phyloP scores from a whole-genome alignment of 2,329 filamentous ascomycete genomes.

The Neocatenulostroma microsporum region DNA sequence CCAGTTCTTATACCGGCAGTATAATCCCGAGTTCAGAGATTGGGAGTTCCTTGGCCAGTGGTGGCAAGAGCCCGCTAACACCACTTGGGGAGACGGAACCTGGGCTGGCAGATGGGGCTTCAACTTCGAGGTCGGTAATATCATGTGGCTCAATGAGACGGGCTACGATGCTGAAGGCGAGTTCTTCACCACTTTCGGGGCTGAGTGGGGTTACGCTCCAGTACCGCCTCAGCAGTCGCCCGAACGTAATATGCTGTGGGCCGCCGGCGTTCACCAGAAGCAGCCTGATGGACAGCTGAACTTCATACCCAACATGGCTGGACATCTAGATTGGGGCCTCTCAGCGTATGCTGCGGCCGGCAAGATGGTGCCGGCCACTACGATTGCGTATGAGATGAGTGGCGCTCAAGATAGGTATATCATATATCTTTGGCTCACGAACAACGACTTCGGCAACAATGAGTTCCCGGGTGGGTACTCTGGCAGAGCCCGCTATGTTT shows the following conservation, averaged over 20 bases:
- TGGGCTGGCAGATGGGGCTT: slow-evolving; percentile 25
- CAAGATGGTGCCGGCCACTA: slow-evolving; percentile 34
- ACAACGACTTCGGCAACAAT: slow-evolving; percentile 35
- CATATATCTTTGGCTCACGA: slow-evolving; percentile 38
- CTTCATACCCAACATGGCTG: slow-evolving; percentile 37
- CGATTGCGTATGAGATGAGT: slow-evolving; percentile 32
- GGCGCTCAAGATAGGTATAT: slow-evolving; percentile 36
- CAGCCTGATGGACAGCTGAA: slow-evolving; percentile 7
- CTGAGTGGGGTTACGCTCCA: slow-evolving; percentile 38
- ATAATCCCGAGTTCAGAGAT: slow-evolving; percentile 33
- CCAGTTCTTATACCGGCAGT: slow-evolving; percentile 36
- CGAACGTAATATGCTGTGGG: slow-evolving; percentile 16
- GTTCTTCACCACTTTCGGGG: slow-evolving; percentile 36
- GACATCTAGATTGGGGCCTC: slow-evolving; percentile 35
- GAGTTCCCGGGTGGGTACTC: slow-evolving; percentile 37
- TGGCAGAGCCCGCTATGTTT: too few species aligned
- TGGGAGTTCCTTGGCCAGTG: slow-evolving; percentile 33
- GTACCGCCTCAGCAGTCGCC: slow-evolving; percentile 7
- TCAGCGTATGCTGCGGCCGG: slow-evolving; percentile 40
- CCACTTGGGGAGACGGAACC: slow-evolving; percentile 16
- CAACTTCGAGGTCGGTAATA: slow-evolving; percentile 42
- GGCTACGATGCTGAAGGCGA: slow-evolving; percentile 35
- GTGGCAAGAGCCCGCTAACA: slow-evolving; percentile 32
- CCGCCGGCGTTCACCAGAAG: slow-evolving; percentile 2
- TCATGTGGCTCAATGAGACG: slow-evolving; percentile 34